Conservation (phyloP, 2,329 filamentous ascomycete species). For the Curvularia sp. region DNA sequence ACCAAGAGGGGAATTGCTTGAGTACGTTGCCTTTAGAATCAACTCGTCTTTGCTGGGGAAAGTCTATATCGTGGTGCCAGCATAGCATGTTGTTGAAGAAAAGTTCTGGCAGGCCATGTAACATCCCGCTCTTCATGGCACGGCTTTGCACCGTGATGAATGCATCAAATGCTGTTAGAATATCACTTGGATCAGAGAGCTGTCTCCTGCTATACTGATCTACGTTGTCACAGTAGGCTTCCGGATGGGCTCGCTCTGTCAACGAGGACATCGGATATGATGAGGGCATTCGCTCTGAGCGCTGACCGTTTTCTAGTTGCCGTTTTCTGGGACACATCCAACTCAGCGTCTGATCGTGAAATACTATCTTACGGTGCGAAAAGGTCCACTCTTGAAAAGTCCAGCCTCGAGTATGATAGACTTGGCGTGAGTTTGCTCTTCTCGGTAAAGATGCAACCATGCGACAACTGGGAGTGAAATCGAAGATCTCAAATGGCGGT, state of each 20-base stretch:
- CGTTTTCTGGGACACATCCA: too few species aligned
- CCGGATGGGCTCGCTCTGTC: not conserved
- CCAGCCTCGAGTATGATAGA: slow-evolving; percentile 1
- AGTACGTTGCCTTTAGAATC: not conserved
- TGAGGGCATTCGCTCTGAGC: too few species aligned
- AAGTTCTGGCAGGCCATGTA: slow-evolving; percentile 2
- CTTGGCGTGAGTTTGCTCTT: not conserved
- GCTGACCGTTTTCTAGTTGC: too few species aligned
- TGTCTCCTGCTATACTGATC: not conserved
- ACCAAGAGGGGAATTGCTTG: not conserved
- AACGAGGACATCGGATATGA: too few species aligned
- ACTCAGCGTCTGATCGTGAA: too few species aligned
- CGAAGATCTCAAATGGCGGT: not conserved
- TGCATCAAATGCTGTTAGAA: not conserved
- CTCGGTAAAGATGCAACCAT: not conserved
- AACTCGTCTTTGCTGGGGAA: not conserved
- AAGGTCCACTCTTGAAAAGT: not conserved
- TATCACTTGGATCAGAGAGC: not conserved
- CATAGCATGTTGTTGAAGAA: not conserved
- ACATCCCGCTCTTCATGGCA: not conserved
- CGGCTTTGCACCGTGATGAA: not conserved
- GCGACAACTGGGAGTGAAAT: not conserved
- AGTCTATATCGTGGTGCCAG: not conserved
- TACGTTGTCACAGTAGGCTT: not conserved
- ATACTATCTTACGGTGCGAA: not conserved